Evolutionary conservation across 768 basidiomycete species (phyloP).

Genomic region (Agrocybe chaxingu): DNA sequence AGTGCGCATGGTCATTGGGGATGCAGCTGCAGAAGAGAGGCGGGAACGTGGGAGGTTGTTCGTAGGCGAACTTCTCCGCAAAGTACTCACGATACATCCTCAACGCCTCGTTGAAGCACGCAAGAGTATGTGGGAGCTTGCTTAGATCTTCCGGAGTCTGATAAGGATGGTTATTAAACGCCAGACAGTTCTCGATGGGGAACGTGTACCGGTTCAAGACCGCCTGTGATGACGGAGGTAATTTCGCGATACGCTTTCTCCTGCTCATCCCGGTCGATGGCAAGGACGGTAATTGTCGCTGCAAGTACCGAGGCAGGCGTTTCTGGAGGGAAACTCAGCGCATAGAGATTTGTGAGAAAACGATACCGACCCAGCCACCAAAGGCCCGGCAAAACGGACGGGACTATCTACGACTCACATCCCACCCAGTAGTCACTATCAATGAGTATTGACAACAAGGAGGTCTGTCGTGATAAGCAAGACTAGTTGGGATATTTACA

Average conservation of each 20-base stretch:
- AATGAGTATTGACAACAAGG: background rate
- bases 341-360: no score
- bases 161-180: background rate
- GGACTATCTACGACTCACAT: no score
- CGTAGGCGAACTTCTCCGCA: background rate
- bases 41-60: background rate
- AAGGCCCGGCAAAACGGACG: no score
- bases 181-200: no score
- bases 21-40: slow-evolving; percentile 1
- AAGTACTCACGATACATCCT: slow-evolving; percentile 8
- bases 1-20: slow-evolving; percentile 1
- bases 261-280: slow-evolving; percentile 7
- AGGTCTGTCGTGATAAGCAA: background rate
- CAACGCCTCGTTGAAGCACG: slow-evolving; percentile 9
- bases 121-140: slow-evolving; percentile 1
- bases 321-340: background rate
- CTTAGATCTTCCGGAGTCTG: slow-evolving; percentile 5
- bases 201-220: slow-evolving; percentile 5
- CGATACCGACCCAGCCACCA: no score
- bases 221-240: background rate
- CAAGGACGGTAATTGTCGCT: slow-evolving; percentile 4
- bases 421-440: no score
- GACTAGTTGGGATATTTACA: background rate
- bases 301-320: slow-evolving; percentile 9
- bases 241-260: slow-evolving; percentile 8